Percentiles rank a stretch among this genome's conserved stretches.
phyloP scores from a whole-genome alignment of 2,329 filamentous ascomycete genomes.

The Neofusicoccum ribis region DNA sequence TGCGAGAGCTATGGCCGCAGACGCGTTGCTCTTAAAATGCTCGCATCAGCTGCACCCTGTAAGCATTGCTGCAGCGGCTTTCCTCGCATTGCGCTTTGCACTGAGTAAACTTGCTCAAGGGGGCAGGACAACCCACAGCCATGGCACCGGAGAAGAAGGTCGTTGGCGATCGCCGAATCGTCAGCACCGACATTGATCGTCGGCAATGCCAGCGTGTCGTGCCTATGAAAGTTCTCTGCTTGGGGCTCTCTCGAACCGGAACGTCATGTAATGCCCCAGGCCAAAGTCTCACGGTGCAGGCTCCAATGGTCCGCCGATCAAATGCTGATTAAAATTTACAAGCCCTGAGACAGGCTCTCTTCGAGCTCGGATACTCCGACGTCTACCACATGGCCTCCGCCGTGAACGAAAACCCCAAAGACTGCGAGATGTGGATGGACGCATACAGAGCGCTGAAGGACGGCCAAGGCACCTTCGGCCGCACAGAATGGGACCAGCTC shows the following conservation, averaged over 20 bases:
- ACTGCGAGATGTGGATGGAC: constrained; percentile 31
- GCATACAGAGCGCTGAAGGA: constrained; percentile 37
- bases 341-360: constrained; percentile 31
- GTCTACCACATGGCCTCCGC: background rate
- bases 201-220: background rate
- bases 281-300: too few relatives aligned
- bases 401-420: background rate
- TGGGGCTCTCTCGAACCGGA: constrained; percentile 37
- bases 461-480: constrained; percentile 26
- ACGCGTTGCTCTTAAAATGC: background rate
- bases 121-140: background rate
- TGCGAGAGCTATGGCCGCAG: background rate
- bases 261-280: constrained; percentile 21
- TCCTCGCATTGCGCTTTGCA: background rate
- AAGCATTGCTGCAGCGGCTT: background rate
- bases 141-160: background rate
- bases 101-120: too few relatives aligned
- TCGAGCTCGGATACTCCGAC: constrained; percentile 19
- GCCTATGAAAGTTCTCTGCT: constrained; percentile 34
- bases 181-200: background rate
- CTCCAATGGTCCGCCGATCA: background rate
- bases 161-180: background rate
- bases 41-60: too few relatives aligned
- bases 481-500: constrained; percentile 37
- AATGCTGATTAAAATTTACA: constrained; percentile 18